Base-by-base conservation (phyloP, 257 asterid species). In the Ligustrum vulgare region DNA sequence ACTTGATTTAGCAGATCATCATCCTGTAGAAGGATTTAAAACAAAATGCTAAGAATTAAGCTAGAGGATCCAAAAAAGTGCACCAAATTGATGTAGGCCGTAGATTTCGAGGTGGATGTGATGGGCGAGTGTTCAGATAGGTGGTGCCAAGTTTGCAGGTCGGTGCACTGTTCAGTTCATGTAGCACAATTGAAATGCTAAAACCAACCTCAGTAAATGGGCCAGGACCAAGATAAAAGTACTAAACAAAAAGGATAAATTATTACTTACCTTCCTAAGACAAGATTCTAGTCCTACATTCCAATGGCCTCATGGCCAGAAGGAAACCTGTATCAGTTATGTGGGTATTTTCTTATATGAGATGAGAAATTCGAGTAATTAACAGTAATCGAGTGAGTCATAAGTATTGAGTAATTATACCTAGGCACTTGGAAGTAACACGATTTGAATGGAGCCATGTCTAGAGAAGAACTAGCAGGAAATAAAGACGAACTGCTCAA, bases 281-380 rank as follows among this genome's bases (percentile, higher is more conserved):
- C 85, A 79, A 67, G 77, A 39, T 76, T 82, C 71, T 79, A 72
- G 74, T 73, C 63, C 91, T 88, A 90, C 90, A 90, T 88, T 74
- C 96, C 91, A 70, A 90, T 73, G 83, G 93, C 78, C 83, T 89
- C 93, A 70, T 88, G 92, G 77, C 95, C 96, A 22, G 90, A 84
- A 80, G 93, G 78, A 79, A 90, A 86, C 84, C 96, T 90, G 80
- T 66, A 74, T n/a, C 77, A 62, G 60, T 67, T 80, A 82, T 72
- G 68, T 39, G 32, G 9, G 35, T 60, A 37, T 49, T 31, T 66
- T 64, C 12, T 65, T 64, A 69, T 62, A 20, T 6, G 22, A 51
- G n/a, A 31, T 41, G 60, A 63, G 71, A 62, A 76, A 70, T 78
- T 64, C 60, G 33, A 33, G 36, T 63, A 28, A 34, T 45, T 63